phyloP scores from a whole-genome alignment of 2,329 filamentous ascomycete genomes.

The Colletotrichum lini region DNA sequence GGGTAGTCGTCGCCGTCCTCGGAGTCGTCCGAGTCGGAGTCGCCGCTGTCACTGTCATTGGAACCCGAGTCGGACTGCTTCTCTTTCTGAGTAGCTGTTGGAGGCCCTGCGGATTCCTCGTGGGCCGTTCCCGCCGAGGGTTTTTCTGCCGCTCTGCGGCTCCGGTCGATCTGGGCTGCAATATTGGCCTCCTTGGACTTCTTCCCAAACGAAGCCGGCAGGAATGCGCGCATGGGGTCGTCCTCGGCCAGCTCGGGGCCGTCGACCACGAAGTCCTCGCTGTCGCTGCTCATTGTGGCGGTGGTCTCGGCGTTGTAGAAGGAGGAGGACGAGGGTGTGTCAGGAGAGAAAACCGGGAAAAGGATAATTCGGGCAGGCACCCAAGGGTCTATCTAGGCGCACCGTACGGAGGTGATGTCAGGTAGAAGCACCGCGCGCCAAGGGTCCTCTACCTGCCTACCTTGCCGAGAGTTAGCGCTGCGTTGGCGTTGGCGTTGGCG shows the following conservation, averaged over 20 bases:
- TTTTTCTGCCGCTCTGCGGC: conserved; percentile 71
- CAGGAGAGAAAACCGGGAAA: conserved; percentile 7
- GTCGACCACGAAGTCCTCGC: conserved; percentile 72
- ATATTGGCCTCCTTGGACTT: conserved; percentile 81
- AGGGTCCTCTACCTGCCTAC: conserved; percentile 24
- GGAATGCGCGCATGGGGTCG: conserved; percentile 81
- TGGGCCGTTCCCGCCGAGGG: conserved; percentile 46
- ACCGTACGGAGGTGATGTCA: conserved; percentile 35
- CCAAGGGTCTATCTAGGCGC: background rate
- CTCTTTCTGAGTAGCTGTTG: conserved; percentile 45
- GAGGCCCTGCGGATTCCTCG: conserved; percentile 48
- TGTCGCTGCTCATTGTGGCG: conserved; percentile 67
- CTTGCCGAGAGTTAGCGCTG: conserved; percentile 26
- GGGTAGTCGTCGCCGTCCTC: conserved; percentile 91
- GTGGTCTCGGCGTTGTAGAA: background rate
- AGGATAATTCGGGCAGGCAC: background rate
- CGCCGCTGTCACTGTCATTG: conserved; percentile 61
- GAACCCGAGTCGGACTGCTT: conserved; percentile 43
- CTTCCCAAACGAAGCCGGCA: conserved; percentile 90
- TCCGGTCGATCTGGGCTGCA: conserved; percentile 84
- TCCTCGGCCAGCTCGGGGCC: conserved; percentile 69
- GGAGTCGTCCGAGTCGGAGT: conserved; percentile 70
- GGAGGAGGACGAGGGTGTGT: background rate
- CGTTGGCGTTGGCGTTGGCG: background rate
- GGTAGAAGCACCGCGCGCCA: conserved; percentile 30